A percentile compares a stretch with the other conserved stretches of the same genome.
phyloP scores from a whole-genome alignment of 2,329 filamentous ascomycete genomes.

The Verticillium zaregamsianum region DNA sequence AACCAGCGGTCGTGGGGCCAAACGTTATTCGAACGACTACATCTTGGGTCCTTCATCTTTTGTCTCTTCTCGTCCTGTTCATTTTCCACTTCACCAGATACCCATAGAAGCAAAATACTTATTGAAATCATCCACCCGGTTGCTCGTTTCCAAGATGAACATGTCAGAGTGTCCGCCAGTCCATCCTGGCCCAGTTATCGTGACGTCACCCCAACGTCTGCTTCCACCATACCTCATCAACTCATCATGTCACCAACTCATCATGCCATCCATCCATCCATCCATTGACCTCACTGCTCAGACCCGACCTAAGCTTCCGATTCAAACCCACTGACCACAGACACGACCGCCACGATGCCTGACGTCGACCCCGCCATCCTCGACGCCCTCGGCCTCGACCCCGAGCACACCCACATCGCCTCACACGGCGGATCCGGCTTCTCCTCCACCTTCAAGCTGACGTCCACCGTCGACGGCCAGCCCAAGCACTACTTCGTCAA shows the following conservation, averaged over 20 bases:
- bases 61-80: background rate
- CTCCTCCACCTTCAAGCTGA: slow-evolving; percentile 60
- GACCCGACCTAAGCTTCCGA: background rate
- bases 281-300: background rate
- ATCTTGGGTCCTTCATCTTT: background rate
- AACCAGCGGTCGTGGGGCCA: background rate
- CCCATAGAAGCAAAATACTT: background rate
- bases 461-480: slow-evolving; percentile 40
- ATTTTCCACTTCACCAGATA: background rate
- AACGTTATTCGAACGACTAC: background rate
- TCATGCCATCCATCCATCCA: background rate
- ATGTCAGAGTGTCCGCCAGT: background rate
- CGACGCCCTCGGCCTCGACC: slow-evolving; percentile 55
- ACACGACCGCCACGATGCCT: slow-evolving; percentile 8
- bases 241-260: background rate
- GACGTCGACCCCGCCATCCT: slow-evolving; percentile 60
- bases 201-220: background rate
- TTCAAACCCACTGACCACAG: background rate
- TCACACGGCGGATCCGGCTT: slow-evolving; percentile 65
- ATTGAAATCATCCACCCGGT: background rate
- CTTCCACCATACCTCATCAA: background rate
- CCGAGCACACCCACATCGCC: slow-evolving; percentile 48
- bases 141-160: background rate
- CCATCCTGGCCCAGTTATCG: background rate
- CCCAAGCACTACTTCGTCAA: slow-evolving; percentile 67